phyloP scores from a whole-genome alignment of 192 early-diverging fungal species.

The Linnemannia hyalina region DNA sequence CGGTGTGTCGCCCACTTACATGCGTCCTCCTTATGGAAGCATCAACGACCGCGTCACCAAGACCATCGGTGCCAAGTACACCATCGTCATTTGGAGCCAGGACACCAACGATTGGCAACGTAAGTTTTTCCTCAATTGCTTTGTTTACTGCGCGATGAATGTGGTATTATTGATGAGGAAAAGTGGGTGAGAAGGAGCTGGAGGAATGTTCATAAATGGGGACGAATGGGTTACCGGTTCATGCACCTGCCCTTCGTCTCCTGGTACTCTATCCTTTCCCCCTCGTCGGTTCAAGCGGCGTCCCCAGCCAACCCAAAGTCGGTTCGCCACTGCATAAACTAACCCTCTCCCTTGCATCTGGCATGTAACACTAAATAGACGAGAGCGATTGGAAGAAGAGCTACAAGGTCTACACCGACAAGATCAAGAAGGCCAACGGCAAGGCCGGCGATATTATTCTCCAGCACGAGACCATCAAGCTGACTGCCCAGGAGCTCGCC shows the following conservation, averaged over 20 bases:
- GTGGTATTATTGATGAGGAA: background rate
- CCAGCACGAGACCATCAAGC: conserved; percentile 55
- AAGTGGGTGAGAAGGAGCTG: background rate
- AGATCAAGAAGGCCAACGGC: conserved; percentile 30
- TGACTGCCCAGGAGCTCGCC: conserved; percentile 55
- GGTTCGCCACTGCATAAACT: background rate
- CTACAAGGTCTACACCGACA: conserved; percentile 24
- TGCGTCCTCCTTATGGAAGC: conserved; percentile 69
- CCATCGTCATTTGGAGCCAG: conserved; percentile 57
- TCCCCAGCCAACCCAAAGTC: background rate
- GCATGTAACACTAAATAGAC: conserved; percentile 2
- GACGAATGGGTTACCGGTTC: too few relatives aligned
- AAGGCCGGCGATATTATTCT: conserved; percentile 56
- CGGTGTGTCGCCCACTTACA: conserved; percentile 64
- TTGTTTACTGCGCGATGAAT: background rate
- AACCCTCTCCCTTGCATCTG: background rate
- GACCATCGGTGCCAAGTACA: conserved; percentile 57
- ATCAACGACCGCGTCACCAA: conserved; percentile 34
- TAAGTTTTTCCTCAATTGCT: background rate
- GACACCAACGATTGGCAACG: conserved; percentile 58
- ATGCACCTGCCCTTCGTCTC: too few relatives aligned
- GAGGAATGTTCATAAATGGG: background rate
- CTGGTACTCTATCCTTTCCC: too few relatives aligned
- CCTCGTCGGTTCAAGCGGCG: background rate
- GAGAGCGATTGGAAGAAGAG: conserved; percentile 17